A percentile compares a stretch with the other conserved stretches of the same genome.
Conservation (phyloP, 495 filamentous ascomycete species). For the Lasiosphaeriaceae sp. region DNA sequence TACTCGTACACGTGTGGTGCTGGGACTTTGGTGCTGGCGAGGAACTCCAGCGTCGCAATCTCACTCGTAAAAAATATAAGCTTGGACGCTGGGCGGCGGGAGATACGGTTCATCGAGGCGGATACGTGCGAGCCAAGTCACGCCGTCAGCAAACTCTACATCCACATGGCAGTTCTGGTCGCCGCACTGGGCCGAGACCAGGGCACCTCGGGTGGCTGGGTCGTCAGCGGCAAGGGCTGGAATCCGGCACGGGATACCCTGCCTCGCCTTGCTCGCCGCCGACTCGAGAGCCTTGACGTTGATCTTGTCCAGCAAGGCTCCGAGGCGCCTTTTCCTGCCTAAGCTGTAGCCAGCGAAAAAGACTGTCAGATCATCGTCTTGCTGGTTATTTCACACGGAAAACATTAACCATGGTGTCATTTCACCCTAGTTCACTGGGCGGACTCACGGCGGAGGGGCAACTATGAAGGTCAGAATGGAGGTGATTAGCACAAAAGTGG, state of each 20-base stretch:
- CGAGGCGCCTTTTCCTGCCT: background rate
- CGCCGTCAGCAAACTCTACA: constrained; percentile 24
- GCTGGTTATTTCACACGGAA: too few relatives aligned
- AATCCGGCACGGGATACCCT: background rate
- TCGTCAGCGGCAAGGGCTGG: background rate
- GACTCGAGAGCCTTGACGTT: background rate
- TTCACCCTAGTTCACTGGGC: too few relatives aligned
- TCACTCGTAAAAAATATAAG: constrained; percentile 33
- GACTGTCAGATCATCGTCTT: background rate
- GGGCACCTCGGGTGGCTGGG: background rate
- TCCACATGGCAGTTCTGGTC: constrained; percentile 24
- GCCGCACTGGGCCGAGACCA: background rate
- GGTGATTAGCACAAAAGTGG: too few relatives aligned
- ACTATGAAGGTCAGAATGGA: too few relatives aligned
- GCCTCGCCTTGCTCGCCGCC: background rate
- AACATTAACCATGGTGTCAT: too few relatives aligned
- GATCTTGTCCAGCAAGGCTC: background rate
- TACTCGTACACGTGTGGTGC: constrained; percentile 21
- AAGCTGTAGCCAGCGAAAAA: background rate
- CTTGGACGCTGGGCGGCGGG: constrained; percentile 11
- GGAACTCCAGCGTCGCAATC: constrained; percentile 34
- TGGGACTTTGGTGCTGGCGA: constrained; percentile 31
- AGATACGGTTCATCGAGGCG: constrained; percentile 5
- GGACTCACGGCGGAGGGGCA: too few relatives aligned
- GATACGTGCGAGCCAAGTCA: constrained; percentile 29